A percentile compares a stretch with the other conserved stretches of the same genome.
Evolutionary conservation across 768 basidiomycete genomes (phyloP).

Genomic region (Lactifluus subvellereus): DNA sequence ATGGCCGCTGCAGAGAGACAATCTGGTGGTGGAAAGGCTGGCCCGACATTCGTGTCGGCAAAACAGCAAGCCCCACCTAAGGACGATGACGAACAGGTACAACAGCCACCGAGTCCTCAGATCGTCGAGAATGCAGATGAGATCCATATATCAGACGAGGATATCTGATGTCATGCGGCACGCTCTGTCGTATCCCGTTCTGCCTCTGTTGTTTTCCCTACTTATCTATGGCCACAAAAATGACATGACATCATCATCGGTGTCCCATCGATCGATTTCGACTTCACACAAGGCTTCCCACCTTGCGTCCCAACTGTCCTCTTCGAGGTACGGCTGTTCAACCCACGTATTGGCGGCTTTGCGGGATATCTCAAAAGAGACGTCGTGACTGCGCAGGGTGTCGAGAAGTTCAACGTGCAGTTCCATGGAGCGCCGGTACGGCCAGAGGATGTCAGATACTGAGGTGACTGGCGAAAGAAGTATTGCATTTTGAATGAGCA

Average conservation of each 20-base stretch:
- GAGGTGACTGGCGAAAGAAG: conserved; percentile 41
- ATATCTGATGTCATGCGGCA: conserved; percentile 31
- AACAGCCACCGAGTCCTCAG: not conserved
- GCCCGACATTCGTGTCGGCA: conserved; percentile 75
- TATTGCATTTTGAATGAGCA: not conserved
- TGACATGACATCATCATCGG: conserved; percentile 19
- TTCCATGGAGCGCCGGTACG: conserved; percentile 62
- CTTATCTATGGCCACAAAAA: conserved; percentile 11
- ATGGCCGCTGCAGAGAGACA: conserved; percentile 85
- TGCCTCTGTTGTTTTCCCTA: not conserved
- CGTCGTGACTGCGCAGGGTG: conserved; percentile 54
- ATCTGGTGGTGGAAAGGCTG: conserved; percentile 44
- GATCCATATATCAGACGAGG: conserved; percentile 83
- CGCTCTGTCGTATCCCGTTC: conserved; percentile 12
- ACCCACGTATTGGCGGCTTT: conserved; percentile 60
- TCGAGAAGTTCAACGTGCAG: conserved; percentile 52
- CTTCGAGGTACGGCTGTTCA: conserved; percentile 60
- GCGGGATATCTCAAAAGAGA: conserved; percentile 65
- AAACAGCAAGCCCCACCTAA: conserved; percentile 41
- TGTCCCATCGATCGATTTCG: conserved; percentile 72
- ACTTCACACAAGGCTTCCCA: conserved; percentile 76
- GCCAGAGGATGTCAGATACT: conserved; percentile 49
- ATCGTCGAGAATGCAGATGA: conserved; percentile 62
- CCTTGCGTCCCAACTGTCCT: conserved; percentile 58
- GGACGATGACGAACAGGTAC: conserved; percentile 26